Percentiles rank a stretch among this genome's conserved stretches.
Evolutionary conservation across 1,284 basidiomycete species (phyloP).

Genomic region (Fomitopsis palustris): DNA sequence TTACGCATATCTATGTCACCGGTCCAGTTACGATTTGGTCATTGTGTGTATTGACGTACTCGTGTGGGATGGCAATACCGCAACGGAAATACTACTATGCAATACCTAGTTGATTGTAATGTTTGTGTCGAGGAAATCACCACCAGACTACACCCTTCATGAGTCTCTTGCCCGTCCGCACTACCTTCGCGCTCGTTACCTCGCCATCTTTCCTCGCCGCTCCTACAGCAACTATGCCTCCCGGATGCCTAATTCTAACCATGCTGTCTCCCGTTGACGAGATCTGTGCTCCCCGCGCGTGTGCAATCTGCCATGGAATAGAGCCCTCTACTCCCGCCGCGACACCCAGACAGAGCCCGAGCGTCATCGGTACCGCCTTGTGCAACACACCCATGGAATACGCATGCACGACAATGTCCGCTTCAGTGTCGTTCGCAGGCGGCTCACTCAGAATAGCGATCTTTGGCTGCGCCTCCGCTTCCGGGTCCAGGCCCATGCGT

Average conservation of each 20-base stretch:
- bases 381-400: conserved; percentile 73
- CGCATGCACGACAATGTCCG: conserved; percentile 58
- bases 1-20: neutral
- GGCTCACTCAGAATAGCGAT: conserved; percentile 55
- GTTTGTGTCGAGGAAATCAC: conserved; percentile 30
- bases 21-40: neutral
- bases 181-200: conserved; percentile 56
- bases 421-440: conserved; percentile 22
- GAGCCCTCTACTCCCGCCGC: conserved; percentile 52
- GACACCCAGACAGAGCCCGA: conserved; percentile 68
- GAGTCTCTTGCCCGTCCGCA: conserved; percentile 62
- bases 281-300: conserved; percentile 5
- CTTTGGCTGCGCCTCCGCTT: conserved; percentile 66
- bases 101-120: neutral
- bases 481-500: conserved; percentile 62
- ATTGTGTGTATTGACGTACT: neutral
- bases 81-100: neutral
- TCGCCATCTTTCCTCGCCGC: conserved; percentile 46
- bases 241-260: conserved; percentile 54
- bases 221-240: conserved; percentile 64
- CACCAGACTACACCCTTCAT: conserved; percentile 72
- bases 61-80: too few relatives aligned
- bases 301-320: conserved; percentile 45
- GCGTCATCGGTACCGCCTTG: conserved; percentile 72
- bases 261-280: conserved; percentile 5